Conservation (phyloP, 1,139 yeast genomes). For the Yamadazyma trypodendri region DNA sequence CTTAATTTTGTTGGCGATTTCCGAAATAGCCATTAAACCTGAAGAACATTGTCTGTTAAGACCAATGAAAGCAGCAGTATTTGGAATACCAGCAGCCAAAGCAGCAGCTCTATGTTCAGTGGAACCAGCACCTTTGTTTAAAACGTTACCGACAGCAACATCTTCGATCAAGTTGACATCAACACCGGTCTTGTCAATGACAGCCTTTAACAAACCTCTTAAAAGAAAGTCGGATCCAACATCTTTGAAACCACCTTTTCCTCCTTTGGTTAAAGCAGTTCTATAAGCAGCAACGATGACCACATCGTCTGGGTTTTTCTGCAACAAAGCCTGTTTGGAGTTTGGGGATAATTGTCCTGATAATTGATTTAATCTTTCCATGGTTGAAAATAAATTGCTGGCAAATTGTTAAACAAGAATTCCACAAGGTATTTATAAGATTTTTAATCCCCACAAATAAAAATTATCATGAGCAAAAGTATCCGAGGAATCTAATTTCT, state of each 20-base stretch:
- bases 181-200: slow-evolving; percentile 59
- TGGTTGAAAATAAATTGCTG: slow-evolving; percentile 15
- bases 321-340: slow-evolving; percentile 41
- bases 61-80: slow-evolving; percentile 72
- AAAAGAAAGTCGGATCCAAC: slow-evolving; percentile 74
- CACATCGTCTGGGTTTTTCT: slow-evolving; percentile 79
- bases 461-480: slow-evolving; percentile 1
- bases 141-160: slow-evolving; percentile 83
- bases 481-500: slow-evolving; percentile 5
- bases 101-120: slow-evolving; percentile 84
- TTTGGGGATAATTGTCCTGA: slow-evolving; percentile 54
- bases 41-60: slow-evolving; percentile 94
- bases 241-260: slow-evolving; percentile 78
- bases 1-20: slow-evolving; percentile 82
- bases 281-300: slow-evolving; percentile 87
- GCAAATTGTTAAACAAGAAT: neutral
- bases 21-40: slow-evolving; percentile 86
- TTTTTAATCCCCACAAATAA: slow-evolving; percentile 14
- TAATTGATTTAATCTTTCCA: slow-evolving; percentile 65
- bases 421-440: slow-evolving; percentile 10
- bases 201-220: slow-evolving; percentile 58
- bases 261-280: slow-evolving; percentile 85
- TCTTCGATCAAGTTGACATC: slow-evolving; percentile 74
- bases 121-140: slow-evolving; percentile 90
- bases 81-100: slow-evolving; percentile 49